Evolutionary conservation across 2,329 filamentous ascomycete genomes (phyloP).

Genomic region (Phialophora chinensis): DNA sequence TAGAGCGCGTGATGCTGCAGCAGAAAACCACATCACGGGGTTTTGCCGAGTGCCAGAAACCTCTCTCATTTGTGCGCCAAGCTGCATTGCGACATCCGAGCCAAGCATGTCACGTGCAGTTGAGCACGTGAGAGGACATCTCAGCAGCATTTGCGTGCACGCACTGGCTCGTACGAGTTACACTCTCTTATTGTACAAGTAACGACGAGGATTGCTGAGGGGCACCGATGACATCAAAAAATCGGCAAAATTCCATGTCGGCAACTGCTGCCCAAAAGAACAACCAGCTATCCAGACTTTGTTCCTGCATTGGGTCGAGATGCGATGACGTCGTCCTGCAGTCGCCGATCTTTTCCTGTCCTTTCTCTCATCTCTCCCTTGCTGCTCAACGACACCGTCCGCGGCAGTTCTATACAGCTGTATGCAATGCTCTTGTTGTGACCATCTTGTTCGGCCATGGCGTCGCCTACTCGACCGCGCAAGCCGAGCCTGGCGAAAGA

Average conservation of each 20-base stretch:
- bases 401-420: neutral
- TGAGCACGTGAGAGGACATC: neutral
- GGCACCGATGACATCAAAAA: neutral
- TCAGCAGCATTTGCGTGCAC: too few relatives aligned
- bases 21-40: neutral
- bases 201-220: too few relatives aligned
- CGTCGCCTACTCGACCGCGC: conserved; percentile 41
- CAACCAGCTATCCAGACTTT: neutral
- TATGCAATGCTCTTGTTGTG: neutral
- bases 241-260: neutral
- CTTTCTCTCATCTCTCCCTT: neutral
- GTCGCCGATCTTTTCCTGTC: conserved; percentile 9
- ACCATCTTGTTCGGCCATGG: conserved; percentile 14
- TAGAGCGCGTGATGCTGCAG: neutral
- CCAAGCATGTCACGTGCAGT: neutral
- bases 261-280: neutral
- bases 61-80: neutral
- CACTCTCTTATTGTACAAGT: too few relatives aligned
- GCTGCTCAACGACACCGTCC: neutral
- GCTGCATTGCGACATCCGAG: neutral
- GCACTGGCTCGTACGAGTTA: too few relatives aligned
- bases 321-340: conserved; percentile 27
- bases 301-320: conserved; percentile 32
- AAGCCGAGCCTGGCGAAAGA: conserved; percentile 53
- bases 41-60: neutral